phyloP scores from a whole-genome alignment of 2,329 filamentous ascomycete genomes.

The Rutstroemia sp. region DNA sequence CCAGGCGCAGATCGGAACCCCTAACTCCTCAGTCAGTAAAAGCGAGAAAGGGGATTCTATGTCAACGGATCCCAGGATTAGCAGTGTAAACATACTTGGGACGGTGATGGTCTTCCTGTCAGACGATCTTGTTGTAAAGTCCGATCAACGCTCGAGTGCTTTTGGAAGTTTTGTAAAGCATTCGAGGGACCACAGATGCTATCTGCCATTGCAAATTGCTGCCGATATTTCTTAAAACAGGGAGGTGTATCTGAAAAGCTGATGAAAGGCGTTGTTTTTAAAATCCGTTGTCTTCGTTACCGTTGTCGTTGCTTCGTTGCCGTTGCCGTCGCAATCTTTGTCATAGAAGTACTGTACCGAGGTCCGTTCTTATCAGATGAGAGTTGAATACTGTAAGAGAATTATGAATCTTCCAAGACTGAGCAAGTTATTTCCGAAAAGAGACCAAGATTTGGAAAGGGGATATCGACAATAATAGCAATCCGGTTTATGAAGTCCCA shows the following conservation, averaged over 20 bases:
- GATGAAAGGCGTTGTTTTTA: neutral
- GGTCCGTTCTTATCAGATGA: too few species aligned
- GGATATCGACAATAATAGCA: too few species aligned
- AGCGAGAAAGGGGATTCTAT: neutral
- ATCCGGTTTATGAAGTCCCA: too few species aligned
- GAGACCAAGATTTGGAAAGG: too few species aligned
- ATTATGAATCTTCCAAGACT: too few species aligned
- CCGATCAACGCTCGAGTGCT: constrained; percentile 58
- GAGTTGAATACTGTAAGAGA: too few species aligned
- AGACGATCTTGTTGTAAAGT: constrained; percentile 66
- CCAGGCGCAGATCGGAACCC: constrained; percentile 52
- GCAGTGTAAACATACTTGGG: constrained; percentile 40
- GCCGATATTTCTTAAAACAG: neutral
- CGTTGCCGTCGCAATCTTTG: too few species aligned
- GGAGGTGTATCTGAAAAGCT: neutral
- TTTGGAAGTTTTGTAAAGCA: constrained; percentile 63
- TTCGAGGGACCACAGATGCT: constrained; percentile 66
- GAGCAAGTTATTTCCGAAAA: too few species aligned
- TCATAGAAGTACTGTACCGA: too few species aligned
- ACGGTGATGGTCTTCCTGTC: constrained; percentile 42
- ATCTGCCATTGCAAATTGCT: constrained; percentile 49
- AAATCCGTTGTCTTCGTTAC: neutral
- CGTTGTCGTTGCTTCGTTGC: too few species aligned
- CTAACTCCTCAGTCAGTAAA: constrained; percentile 33
- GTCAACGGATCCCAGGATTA: neutral